Base-by-base conservation (phyloP, 164 flowering plant genomes). In the Annona squamosa region DNA sequence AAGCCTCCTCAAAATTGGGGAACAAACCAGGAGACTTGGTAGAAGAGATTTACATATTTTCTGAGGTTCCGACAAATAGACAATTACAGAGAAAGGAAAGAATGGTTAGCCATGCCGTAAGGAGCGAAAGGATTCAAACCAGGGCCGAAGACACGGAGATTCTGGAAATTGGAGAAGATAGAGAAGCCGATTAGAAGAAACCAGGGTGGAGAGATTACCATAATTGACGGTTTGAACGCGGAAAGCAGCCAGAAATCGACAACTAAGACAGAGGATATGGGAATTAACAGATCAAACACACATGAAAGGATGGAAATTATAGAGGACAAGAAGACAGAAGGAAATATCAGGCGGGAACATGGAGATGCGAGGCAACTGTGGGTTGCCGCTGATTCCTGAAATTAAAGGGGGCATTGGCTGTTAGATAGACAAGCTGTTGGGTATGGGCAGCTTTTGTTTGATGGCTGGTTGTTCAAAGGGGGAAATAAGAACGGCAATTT, bases 101-200 rank as follows among this genome's bases (percentile, higher is more conserved):
- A 88, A 79, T 94, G 86, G 83, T 94, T 84, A 45, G 83, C 91
- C 82, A 91, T 77, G 85, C 89, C 85, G 84, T 81, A 87, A 3
- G 96, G 91, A 70, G 91, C 80, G 71, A 87, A 88, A 43, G 97
- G 98, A 89, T 92, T 94, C 91, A 94, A 85, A 48, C 95, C 97
- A 68, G 98, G 98, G 47, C 98, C 98, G 72, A 88, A 86, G 42
- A 80, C 97, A 56, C 97, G 95, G 61, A 88, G 90, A 78, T 91
- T 93, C 13, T 79, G 76, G 48, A 67, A 57, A 4, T 18, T 19
- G 44, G 77, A 57, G 17, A 75, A 64, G n/a, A n/a, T n/a, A 62
- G 84, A 69, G 46, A 74, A 26, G 19, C 68, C 74, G 46, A 79
- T 9, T 37, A 80, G 72, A 46, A 79, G 79, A 63, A 75, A 75